Base-by-base conservation (phyloP, 495 filamentous ascomycete species). In the Pyrenula massariospora region DNA sequence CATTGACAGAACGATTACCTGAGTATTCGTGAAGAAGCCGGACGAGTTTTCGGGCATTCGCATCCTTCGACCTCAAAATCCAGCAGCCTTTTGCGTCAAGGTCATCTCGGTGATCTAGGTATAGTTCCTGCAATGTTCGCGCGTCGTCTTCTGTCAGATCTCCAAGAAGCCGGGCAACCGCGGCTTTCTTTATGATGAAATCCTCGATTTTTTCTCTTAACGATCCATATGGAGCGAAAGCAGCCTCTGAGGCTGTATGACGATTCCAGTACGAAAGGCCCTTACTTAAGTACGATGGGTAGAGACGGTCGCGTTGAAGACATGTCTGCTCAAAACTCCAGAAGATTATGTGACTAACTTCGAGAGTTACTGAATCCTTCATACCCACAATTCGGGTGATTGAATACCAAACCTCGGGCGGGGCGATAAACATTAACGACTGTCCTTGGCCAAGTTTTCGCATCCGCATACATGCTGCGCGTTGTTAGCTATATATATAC, bases 401-500 rank as follows among this genome's bases (percentile, higher is more conserved):
- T 52, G 71, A 75, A 19, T 50, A 63, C 22, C 71, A 60, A 56
- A 87, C 76, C 53, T 86, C 82, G 0, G 63, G 54, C 0, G 82
- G 73, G 1, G 77, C 68, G 53, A 72, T 80, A 48, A 85, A 84
- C 0, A 78, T 69, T 0, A 86, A 79, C 0, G 83, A 83, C 55
- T 87, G 84, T 0, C 83, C 31, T 20, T 73, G 59, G 1, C 81
- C 82, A 2, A 87, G 69, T 59, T 80, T 78, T 53, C 83, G 62
- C 82, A 86, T 82, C 50, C 83, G 62, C 81, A 85, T 87, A 55
- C 83, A 87, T 3, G 83, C 84, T 85, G 53, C 21, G 22, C n/a
- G 2, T 61, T 42, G 57, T 22, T 24, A 23, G 20, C 22, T n/a
- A 48, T 47, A 2, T 1, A 54, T 23, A 8, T 23, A 36, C 54